Percentiles rank a stretch among this genome's conserved stretches.
phyloP scores from a whole-genome alignment of 306 rosid genomes.

The Prunus padus region DNA sequence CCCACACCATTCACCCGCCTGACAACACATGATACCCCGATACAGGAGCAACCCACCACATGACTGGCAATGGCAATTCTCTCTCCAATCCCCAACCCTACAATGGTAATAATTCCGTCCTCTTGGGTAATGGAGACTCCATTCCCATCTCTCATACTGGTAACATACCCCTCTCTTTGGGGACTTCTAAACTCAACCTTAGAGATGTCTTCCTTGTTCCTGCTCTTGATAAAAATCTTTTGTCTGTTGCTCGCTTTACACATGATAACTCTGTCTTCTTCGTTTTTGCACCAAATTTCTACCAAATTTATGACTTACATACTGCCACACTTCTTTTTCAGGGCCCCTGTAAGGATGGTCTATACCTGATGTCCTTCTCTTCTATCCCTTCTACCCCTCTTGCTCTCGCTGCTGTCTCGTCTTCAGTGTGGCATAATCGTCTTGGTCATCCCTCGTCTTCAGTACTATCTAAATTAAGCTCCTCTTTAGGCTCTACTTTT shows the following conservation, averaged over 20 bases:
- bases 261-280: neutral
- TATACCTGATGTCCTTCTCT: neutral
- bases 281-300: neutral
- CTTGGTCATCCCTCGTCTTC: neutral
- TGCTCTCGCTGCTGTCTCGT: neutral
- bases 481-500: neutral
- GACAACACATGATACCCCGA: neutral
- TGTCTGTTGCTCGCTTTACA: neutral
- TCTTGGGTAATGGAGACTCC: neutral
- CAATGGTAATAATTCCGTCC: neutral
- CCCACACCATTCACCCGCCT: neutral
- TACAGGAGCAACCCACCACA: neutral
- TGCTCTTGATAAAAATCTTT: neutral
- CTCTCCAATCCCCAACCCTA: neutral
- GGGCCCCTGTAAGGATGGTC: neutral
- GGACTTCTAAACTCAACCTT: neutral
- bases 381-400: neutral
- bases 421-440: neutral
- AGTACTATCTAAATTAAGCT: neutral
- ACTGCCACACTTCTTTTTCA: neutral
- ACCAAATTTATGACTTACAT: neutral
- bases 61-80: neutral
- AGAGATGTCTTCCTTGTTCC: neutral
- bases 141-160: neutral
- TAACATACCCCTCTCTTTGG: neutral